Percentiles rank a stretch among this genome's conserved stretches.
These are phyloP conservation scores for Turnera subulata DNA, from an alignment of 345 rosid species.

Conservation along the genomic window DNA sequence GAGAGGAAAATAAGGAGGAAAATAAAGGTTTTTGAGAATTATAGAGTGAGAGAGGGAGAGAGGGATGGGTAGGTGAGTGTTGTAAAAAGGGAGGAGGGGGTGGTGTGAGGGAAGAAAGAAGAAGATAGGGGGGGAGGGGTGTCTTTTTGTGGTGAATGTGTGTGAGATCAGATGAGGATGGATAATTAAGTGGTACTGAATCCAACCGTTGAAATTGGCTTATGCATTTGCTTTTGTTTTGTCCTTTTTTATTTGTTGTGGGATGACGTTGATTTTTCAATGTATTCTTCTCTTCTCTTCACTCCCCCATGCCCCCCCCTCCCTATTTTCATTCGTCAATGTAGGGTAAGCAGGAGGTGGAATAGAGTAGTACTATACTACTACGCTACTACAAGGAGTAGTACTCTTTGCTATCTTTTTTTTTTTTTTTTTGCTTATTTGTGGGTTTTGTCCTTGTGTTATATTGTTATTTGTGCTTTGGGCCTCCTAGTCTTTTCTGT, in stretches of 20 bases:
- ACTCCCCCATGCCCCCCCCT: not conserved
- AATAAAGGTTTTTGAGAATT: not conserved
- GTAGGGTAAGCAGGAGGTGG: not conserved
- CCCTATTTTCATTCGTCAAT: not conserved
- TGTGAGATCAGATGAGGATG: not conserved
- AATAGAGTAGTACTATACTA: too few relatives aligned
- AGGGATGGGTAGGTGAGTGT: not conserved
- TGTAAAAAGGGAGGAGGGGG: not conserved
- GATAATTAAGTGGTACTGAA: not conserved
- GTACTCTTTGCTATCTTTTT: too few relatives aligned
- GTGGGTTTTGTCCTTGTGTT: too few relatives aligned
- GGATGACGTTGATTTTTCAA: not conserved
- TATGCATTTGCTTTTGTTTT: not conserved
- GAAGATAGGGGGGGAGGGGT: not conserved
- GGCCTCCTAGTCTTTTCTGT: too few relatives aligned
- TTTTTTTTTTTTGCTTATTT: too few relatives aligned
- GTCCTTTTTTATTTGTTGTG: too few relatives aligned
- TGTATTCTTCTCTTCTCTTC: not conserved
- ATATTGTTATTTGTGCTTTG: too few relatives aligned
- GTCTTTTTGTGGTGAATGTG: not conserved
- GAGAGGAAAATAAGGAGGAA: not conserved
- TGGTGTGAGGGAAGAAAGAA: not conserved
- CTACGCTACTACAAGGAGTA: too few relatives aligned
- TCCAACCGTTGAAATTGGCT: slow-evolving; percentile 2
- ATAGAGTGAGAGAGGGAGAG: not conserved